Percentiles rank a stretch among this genome's conserved stretches.
phyloP scores from a whole-genome alignment of 768 basidiomycete genomes.

The Boletus pseudopeckii region DNA sequence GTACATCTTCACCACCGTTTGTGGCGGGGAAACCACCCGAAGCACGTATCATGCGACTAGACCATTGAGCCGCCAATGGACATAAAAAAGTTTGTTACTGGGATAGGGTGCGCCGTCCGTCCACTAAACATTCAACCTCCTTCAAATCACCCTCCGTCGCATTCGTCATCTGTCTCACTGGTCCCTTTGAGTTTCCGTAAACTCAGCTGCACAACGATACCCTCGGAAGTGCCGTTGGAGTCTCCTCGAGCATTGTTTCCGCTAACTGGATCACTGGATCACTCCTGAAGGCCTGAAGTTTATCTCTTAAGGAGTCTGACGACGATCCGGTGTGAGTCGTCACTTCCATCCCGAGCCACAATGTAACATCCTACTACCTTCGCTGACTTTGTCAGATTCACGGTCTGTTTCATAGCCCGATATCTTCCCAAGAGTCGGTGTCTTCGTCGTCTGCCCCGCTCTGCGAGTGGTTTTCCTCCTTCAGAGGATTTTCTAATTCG shows the following conservation, averaged over 20 bases:
- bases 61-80: constrained; percentile 29
- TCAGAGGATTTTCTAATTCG: background rate
- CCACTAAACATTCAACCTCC: no score
- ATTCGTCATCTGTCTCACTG: no score
- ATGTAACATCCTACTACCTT: background rate
- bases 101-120: no score
- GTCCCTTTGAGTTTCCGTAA: no score
- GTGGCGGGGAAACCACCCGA: constrained; percentile 27
- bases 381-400: background rate
- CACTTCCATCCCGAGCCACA: background rate
- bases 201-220: no score
- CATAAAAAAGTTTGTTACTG: no score
- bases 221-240: background rate
- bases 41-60: constrained; percentile 38
- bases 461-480: background rate
- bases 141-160: no score
- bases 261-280: background rate
- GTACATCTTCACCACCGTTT: constrained; percentile 32
- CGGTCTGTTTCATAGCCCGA: background rate
- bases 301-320: no score
- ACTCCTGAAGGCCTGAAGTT: background rate
- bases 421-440: background rate
- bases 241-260: background rate
- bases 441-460: background rate
- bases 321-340: background rate